Evolutionary conservation across 73 alveolate species (phyloP).

Genomic region (Durusdinium trenchii): DNA sequence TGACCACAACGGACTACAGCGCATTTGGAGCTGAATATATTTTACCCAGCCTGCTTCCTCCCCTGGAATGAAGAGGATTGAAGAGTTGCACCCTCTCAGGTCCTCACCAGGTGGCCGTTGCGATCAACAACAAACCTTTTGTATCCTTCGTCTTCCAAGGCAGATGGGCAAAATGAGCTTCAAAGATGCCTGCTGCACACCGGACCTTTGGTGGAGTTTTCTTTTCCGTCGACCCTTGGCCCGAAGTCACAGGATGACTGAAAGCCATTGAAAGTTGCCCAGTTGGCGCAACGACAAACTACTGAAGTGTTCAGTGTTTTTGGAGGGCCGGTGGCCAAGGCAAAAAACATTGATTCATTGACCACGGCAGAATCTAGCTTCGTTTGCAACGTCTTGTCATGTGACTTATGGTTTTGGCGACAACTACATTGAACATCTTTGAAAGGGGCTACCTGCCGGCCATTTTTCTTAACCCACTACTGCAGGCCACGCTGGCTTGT

Average conservation of each 20-base stretch:
- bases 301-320: not conserved
- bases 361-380: not conserved
- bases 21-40: too few species aligned
- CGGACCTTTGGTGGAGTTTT: conserved; percentile 50
- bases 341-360: not conserved
- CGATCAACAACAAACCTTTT: not conserved
- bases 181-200: not conserved
- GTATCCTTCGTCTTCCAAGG: not conserved
- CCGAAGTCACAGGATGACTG: too few species aligned
- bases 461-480: too few species aligned
- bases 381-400: not conserved
- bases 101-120: not conserved
- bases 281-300: not conserved
- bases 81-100: too few species aligned
- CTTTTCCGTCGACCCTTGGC: not conserved
- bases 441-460: too few species aligned
- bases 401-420: not conserved
- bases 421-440: too few species aligned
- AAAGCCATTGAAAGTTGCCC: too few species aligned
- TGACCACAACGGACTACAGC: too few species aligned
- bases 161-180: not conserved
- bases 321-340: not conserved
- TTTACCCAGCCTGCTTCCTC: too few species aligned
- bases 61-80: too few species aligned
- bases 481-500: too few species aligned